phyloP scores from a whole-genome alignment of 192 early-diverging fungal genomes.

The Coemansia sp. region DNA sequence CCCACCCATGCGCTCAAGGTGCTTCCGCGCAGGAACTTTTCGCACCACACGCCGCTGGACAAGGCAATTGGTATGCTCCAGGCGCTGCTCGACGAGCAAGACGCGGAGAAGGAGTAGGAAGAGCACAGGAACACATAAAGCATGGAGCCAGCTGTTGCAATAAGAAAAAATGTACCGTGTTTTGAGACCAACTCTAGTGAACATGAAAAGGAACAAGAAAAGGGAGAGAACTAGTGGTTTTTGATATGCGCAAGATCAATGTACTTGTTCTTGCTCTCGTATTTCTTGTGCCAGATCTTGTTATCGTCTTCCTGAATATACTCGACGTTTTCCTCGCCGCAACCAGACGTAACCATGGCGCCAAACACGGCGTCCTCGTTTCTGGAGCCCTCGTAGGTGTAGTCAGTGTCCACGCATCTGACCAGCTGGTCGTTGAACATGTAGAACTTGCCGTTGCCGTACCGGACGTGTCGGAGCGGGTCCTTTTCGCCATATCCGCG shows the following conservation, averaged over 20 bases:
- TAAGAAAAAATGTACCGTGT: too few species aligned
- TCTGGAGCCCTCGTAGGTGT: conserved; percentile 22
- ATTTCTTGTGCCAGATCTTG: conserved; percentile 47
- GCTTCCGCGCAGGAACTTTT: conserved; percentile 83
- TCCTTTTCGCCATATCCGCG: conserved; percentile 9
- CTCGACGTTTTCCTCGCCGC: conserved; percentile 28
- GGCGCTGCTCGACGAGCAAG: conserved; percentile 52
- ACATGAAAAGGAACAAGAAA: neutral
- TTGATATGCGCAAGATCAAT: conserved; percentile 41
- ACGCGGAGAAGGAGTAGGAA: neutral
- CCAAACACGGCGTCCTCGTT: conserved; percentile 49
- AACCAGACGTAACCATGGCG: conserved; percentile 46
- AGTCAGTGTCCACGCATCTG: conserved; percentile 26
- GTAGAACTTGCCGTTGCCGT: conserved; percentile 53
- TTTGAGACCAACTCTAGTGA: neutral
- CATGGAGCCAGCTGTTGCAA: too few species aligned
- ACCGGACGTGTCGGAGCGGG: conserved; percentile 16
- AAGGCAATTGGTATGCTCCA: conserved; percentile 65
- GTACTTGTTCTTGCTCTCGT: conserved; percentile 46
- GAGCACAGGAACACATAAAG: neutral
- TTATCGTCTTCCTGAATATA: conserved; percentile 39
- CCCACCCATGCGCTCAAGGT: conserved; percentile 78
- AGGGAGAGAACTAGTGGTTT: conserved; percentile 25
- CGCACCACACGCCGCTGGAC: conserved; percentile 78
- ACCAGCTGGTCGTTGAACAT: conserved; percentile 44